Base-by-base conservation (phyloP, 2,329 filamentous ascomycete species). In the Ophiocordyceps camponoti-leonardi region DNA sequence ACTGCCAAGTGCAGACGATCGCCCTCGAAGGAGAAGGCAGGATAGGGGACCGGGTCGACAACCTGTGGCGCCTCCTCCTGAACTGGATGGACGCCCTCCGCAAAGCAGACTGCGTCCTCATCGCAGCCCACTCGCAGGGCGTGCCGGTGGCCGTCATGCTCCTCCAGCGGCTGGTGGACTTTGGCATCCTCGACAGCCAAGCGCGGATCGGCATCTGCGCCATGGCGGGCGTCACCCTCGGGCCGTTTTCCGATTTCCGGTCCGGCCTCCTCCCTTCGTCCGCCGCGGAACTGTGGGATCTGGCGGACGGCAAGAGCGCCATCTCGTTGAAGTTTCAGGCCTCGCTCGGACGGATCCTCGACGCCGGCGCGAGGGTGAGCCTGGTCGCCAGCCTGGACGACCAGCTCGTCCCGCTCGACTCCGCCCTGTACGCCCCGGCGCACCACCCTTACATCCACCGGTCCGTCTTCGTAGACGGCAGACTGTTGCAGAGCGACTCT, bases 371-470 rank as follows among this genome's bases (percentile, higher is more conserved):
- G 14, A 77, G 86, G 39, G 77, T 96, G 43, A 83, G 87, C 0
- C 95, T 88, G 59, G 73, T 94, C 48, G 90, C 90, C 45, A 95
- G 88, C 61, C 93, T 98, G 44, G 92, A 98, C 59, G 92, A 98
- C 61, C 92, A 98, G 61, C 71, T 98, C 2, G 88, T 98, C 90
- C 88, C 4, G n/a, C 18, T 26, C n/a, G 42, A 68, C 77, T 95
- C 88, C 2, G 87, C 90, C 16, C 78, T 92, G 0, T 94, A 93
- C 61, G 83, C 86, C 0, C 83, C 83, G 0, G 79, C 87, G 4
- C 79, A 78, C 19, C 92, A 98, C 56, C 92, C 92, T 0, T 88
- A 95, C 60, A 90, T 96, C 48, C 94, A 87, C 60, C 81, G 92
- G 26, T 86, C 88, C n/a, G 87, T 94, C 16, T 96, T 96, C 58